Evolutionary conservation across 495 filamentous ascomycete species (phyloP).

Genomic region (Podospora sp.): DNA sequence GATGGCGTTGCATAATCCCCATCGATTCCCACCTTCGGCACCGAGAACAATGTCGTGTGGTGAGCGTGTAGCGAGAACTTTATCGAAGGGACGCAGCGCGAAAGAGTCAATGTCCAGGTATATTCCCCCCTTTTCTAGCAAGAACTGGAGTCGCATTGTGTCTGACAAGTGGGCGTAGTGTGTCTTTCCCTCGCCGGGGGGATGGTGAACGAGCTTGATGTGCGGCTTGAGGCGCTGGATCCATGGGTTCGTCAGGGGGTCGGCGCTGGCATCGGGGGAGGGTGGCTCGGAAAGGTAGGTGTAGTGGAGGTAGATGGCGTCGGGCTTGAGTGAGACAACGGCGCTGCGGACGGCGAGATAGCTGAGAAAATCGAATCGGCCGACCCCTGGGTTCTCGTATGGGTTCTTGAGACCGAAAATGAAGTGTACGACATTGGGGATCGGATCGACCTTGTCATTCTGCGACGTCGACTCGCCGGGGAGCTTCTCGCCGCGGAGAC

Average conservation of each 20-base stretch:
- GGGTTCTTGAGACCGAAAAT: constrained; percentile 49
- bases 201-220: constrained; percentile 48
- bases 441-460: constrained; percentile 33
- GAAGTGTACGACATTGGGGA: constrained; percentile 53
- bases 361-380: constrained; percentile 47
- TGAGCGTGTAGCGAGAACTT: constrained; percentile 27
- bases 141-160: constrained; percentile 45
- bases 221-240: constrained; percentile 41
- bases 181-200: constrained; percentile 39
- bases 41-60: constrained; percentile 52
- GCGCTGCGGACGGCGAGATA: constrained; percentile 51
- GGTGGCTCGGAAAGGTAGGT: constrained; percentile 46
- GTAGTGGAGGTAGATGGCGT: constrained; percentile 48
- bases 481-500: constrained; percentile 37
- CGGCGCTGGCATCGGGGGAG: constrained; percentile 38
- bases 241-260: constrained; percentile 47
- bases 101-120: constrained; percentile 52
- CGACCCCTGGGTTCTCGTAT: constrained; percentile 37
- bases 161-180: constrained; percentile 50
- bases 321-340: constrained; percentile 45
- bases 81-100: constrained; percentile 43
- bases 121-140: constrained; percentile 48
- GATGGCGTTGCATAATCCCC: constrained; percentile 51
- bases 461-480: constrained; percentile 22
- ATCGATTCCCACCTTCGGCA: constrained; percentile 50